These are phyloP conservation scores for Pinus tabuliformis DNA, from an alignment of 75 land plant genomes.

Conservation along the genomic window DNA sequence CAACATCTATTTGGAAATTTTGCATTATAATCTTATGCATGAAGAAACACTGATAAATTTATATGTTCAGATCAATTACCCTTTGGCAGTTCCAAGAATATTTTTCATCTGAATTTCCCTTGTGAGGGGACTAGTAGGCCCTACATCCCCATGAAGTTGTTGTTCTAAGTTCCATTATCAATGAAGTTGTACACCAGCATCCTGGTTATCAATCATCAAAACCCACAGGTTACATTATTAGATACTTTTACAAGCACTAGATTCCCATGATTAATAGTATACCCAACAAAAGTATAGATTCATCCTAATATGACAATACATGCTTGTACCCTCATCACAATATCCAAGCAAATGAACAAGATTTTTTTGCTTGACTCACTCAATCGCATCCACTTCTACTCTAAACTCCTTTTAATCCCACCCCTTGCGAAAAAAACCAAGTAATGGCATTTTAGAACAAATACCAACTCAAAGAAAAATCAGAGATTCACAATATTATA, in stretches of 20 bases:
- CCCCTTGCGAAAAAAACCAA: constrained; percentile 39
- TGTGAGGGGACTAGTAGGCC: too few relatives aligned
- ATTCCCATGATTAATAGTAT: too few relatives aligned
- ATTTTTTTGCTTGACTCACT: constrained; percentile 76
- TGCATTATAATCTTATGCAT: too few relatives aligned
- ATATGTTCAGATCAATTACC: constrained; percentile 26
- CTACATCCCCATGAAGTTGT: constrained; percentile 58
- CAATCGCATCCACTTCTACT: constrained; percentile 52
- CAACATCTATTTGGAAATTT: too few relatives aligned
- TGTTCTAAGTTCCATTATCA: constrained; percentile 69
- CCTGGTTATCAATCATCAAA: too few relatives aligned
- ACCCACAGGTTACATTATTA: too few relatives aligned
- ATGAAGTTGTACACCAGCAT: constrained; percentile 28
- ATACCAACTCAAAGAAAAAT: too few relatives aligned
- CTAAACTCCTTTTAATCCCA: constrained; percentile 68
- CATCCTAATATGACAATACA: constrained; percentile 22
- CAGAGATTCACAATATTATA: too few relatives aligned
- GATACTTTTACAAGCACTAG: too few relatives aligned
- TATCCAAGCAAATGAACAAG: constrained; percentile 76
- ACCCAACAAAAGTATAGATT: constrained; percentile 27
- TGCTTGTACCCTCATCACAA: constrained; percentile 76
- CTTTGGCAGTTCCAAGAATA: constrained; percentile 48
- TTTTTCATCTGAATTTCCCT: too few relatives aligned
- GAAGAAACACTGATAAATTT: too few relatives aligned
- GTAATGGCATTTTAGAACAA: too few relatives aligned